Conservation (phyloP, 805 yeast species). For the Metschnikowia sp. region DNA sequence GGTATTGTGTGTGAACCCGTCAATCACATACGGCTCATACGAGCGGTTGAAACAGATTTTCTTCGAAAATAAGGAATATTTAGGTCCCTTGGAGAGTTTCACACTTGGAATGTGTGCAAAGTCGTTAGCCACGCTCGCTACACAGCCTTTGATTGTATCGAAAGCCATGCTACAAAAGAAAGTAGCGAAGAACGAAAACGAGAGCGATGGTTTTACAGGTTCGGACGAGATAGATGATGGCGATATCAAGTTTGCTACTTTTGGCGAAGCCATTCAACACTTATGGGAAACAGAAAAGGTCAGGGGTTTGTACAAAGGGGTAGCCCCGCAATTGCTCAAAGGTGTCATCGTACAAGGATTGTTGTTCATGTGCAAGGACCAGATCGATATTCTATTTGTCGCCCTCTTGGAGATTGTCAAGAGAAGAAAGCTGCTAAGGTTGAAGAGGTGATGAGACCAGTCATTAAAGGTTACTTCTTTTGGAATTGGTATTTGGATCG, state of each 20-base stretch:
- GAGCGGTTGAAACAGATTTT: slow-evolving; percentile 60
- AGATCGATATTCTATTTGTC: slow-evolving; percentile 43
- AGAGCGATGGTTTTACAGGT: slow-evolving; percentile 26
- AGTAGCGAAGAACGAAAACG: slow-evolving; percentile 24
- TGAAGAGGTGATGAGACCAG: background rate
- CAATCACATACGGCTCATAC: slow-evolving; percentile 80
- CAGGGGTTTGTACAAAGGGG: slow-evolving; percentile 70
- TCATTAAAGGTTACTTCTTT: no score
- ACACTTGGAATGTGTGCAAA: slow-evolving; percentile 76
- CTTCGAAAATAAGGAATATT: slow-evolving; percentile 38
- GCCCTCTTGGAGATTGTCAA: slow-evolving; percentile 30
- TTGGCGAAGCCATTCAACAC: slow-evolving; percentile 60
- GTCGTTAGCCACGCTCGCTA: slow-evolving; percentile 71
- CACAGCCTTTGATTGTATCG: slow-evolving; percentile 83
- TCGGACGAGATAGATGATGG: slow-evolving; percentile 27
- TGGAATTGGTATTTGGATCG: no score
- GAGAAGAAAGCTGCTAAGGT: slow-evolving; percentile 3
- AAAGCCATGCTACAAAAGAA: slow-evolving; percentile 74
- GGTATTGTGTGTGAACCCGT: slow-evolving; percentile 76
- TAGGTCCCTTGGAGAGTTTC: slow-evolving; percentile 65
- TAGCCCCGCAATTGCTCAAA: slow-evolving; percentile 75
- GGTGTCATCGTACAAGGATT: slow-evolving; percentile 84
- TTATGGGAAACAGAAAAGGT: slow-evolving; percentile 64
- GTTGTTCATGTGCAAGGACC: slow-evolving; percentile 77
- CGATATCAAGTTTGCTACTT: slow-evolving; percentile 48